These are phyloP conservation scores for Phyllostachys edulis DNA, from an alignment of 176 grass and related monocot genomes.

Conservation along the genomic window DNA sequence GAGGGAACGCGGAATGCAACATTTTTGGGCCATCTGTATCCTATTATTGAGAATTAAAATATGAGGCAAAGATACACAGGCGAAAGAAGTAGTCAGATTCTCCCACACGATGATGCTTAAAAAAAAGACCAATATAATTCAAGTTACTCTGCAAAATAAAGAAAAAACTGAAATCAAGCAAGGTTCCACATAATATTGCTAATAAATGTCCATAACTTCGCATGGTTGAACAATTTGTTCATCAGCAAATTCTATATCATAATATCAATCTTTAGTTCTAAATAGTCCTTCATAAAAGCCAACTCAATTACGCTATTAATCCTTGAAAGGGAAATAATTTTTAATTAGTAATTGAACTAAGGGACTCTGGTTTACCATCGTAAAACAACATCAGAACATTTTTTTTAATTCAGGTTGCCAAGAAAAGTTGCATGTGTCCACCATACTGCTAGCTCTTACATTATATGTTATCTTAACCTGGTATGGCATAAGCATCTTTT, in stretches of 20 bases:
- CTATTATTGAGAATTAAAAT: slow-evolving; percentile 46
- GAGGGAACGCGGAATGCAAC: no score
- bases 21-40: slow-evolving; percentile 84
- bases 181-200: background rate
- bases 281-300: slow-evolving; percentile 5
- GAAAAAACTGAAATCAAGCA: background rate
- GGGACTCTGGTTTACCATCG: background rate
- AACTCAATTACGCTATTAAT: background rate
- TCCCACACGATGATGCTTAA: background rate
- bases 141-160: background rate
- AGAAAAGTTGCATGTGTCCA: no score
- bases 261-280: slow-evolving; percentile 8
- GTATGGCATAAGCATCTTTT: no score
- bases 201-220: slow-evolving; percentile 15
- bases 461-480: no score
- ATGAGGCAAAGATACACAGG: slow-evolving; percentile 15
- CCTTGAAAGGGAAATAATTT: background rate
- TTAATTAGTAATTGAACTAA: background rate
- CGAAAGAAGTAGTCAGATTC: slow-evolving; percentile 8
- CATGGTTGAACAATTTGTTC: background rate
- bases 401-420: no score
- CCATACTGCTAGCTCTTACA: no score
- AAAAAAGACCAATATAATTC: background rate
- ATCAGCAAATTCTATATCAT: background rate
- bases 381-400: background rate